Conservation (phyloP, 805 yeast genomes). For the Candida xiaguanensis region DNA sequence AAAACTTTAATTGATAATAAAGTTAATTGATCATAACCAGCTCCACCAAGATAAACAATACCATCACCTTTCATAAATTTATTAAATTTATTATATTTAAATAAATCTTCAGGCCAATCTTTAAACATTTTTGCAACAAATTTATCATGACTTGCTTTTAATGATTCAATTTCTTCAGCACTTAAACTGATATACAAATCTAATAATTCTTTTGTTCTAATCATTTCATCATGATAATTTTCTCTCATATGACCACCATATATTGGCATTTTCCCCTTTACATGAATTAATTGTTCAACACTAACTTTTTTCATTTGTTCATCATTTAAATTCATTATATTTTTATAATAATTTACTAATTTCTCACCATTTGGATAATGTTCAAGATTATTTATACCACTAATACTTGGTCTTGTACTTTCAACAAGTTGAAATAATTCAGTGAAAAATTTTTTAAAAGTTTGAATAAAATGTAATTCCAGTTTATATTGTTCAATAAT, state of each 20-base stretch:
- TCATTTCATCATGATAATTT: conserved; percentile 24
- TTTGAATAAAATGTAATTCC: conserved; percentile 14
- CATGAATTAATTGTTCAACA: conserved; percentile 6
- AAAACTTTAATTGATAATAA: conserved; percentile 30
- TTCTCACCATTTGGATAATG: conserved; percentile 19
- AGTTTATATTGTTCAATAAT: conserved; percentile 10
- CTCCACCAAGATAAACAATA: conserved; percentile 39
- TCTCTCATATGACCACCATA: conserved; percentile 36
- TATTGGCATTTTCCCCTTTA: conserved; percentile 22
- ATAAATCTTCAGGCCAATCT: conserved; percentile 19
- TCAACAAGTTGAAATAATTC: conserved; percentile 17
- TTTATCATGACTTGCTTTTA: conserved; percentile 19
- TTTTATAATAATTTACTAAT: conserved; percentile 6
- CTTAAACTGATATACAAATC: conserved; percentile 18
- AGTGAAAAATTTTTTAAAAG: conserved; percentile 18
- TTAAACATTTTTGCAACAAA: conserved; percentile 21
- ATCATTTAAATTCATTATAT: neutral
- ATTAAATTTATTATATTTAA: conserved; percentile 18
- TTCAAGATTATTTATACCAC: conserved; percentile 21
- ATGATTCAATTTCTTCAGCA: conserved; percentile 15
- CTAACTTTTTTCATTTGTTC: conserved; percentile 5
- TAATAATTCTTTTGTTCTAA: conserved; percentile 25
- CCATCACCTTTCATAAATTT: conserved; percentile 36
- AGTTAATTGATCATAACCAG: conserved; percentile 30
- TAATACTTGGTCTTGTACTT: conserved; percentile 19